Base-by-base conservation (phyloP, 164 flowering plant species). In the Vitis rupestris region DNA sequence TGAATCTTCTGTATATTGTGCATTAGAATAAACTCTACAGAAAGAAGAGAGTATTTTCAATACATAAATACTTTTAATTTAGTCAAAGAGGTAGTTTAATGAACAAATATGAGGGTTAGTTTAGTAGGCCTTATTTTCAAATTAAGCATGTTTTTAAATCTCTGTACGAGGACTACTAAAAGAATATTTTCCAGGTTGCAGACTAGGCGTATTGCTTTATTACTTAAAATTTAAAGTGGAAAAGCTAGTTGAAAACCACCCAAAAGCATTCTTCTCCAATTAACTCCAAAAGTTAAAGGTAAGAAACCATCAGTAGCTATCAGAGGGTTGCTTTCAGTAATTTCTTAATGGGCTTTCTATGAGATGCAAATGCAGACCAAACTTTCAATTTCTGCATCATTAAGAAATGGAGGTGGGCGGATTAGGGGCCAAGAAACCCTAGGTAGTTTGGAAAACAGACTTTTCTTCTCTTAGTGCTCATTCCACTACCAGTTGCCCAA, bases 401-500 rank as follows among this genome's bases (percentile, higher is more conserved):
- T 37, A 59, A 27, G 30, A 59, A 59, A 59, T 3, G 9, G 44
- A 27, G 30, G 30, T 23, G 61, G 27, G 61, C 1, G 61, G 5
- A 59, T 10, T 27, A 10, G 30, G 31, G 27, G 13, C 44, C 44
- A 37, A 37, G 7, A 59, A 4, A 30, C 61, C 4, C 9, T 23
- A 23, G 37, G 4, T 37, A 30, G 17, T 37, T 15, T 37, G 27
- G 59, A 56, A 37, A 37, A 37, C 16, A 17, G 4, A 23, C 47
- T 17, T 54, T 37, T 12, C 47, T 50, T 29, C 17, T n/a, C 13
- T 30, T 15, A 71, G 64, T 71, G 74, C 64, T 49, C 64, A 60
- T 66, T 15, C 70, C 76, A 73, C 76, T 63, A 62, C 1, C 16
- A 50, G 49, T 10, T 16, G 9, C 74, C 57, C 19, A 64, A 14